phyloP scores from a whole-genome alignment of 352 stramenopile genomes.

The Globisporangium parvum region DNA sequence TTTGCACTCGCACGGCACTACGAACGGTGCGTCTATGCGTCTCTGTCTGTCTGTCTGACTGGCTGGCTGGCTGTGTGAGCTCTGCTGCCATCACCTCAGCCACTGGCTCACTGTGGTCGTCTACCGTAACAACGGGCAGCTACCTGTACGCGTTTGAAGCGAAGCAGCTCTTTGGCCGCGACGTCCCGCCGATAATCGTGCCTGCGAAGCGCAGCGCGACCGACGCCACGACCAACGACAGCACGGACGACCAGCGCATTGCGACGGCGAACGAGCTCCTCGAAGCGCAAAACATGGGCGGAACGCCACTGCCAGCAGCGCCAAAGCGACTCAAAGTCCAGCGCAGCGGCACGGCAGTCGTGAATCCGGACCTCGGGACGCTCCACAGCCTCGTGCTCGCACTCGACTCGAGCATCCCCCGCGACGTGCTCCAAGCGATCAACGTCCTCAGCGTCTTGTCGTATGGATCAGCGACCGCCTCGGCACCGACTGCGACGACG shows the following conservation, averaged over 20 bases:
- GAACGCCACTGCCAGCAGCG: conserved; percentile 50
- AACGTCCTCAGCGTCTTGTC: conserved; percentile 74
- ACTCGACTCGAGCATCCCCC: conserved; percentile 54
- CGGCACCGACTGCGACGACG: conserved; percentile 6
- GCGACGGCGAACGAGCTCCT: conserved; percentile 59
- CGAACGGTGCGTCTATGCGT: conserved; percentile 22
- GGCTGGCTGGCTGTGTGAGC: too few relatives aligned
- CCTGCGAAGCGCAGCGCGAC: conserved; percentile 11
- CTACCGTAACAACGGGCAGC: conserved; percentile 4
- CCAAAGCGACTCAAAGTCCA: conserved; percentile 69
- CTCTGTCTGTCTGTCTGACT: background rate
- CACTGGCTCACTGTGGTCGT: too few relatives aligned
- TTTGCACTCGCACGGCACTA: conserved; percentile 60
- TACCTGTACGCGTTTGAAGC: conserved; percentile 60
- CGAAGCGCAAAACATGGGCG: conserved; percentile 53
- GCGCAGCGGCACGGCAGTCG: conserved; percentile 16
- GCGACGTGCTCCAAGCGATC: conserved; percentile 48
- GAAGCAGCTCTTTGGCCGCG: conserved; percentile 71
- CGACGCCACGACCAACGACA: background rate
- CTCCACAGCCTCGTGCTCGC: conserved; percentile 67
- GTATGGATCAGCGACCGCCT: conserved; percentile 25
- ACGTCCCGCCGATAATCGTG: conserved; percentile 23
- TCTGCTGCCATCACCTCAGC: too few relatives aligned
- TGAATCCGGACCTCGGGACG: conserved; percentile 43
- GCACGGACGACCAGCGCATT: conserved; percentile 26